Conservation (phyloP, 2,329 filamentous ascomycete species). For the Phaeosphaeria sp. region DNA sequence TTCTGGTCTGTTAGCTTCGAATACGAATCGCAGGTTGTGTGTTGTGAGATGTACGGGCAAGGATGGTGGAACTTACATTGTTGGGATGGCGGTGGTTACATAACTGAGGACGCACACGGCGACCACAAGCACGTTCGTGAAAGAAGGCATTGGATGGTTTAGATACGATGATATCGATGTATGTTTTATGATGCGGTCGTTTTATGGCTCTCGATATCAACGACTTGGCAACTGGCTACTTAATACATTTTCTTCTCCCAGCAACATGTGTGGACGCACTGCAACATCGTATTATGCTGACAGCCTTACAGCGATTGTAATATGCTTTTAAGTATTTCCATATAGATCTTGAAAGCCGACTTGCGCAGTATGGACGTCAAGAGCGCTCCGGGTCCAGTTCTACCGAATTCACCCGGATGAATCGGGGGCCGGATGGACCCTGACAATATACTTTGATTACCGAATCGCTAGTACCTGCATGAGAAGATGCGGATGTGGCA, state of each 20-base stretch:
- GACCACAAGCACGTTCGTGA: neutral
- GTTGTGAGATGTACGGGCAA: no score
- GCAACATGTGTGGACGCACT: neutral
- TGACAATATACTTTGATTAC: neutral
- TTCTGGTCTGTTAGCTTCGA: neutral
- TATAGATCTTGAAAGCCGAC: neutral
- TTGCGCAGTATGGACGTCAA: neutral
- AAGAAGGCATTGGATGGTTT: neutral
- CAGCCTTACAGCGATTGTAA: neutral
- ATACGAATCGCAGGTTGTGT: neutral
- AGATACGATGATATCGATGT: no score
- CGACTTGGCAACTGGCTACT: neutral
- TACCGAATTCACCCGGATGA: neutral
- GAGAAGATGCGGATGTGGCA: no score
- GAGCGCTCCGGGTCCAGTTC: neutral
- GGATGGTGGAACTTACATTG: neutral
- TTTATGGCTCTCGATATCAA: neutral
- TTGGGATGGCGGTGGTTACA: neutral
- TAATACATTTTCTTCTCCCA: neutral
- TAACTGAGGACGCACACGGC: neutral
- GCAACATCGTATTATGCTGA: neutral
- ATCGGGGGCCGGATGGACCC: neutral
- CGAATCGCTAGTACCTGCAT: neutral
- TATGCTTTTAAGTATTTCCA: neutral
- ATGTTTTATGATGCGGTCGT: no score